phyloP scores from a whole-genome alignment of 306 rosid genomes.

The Malus domestica region DNA sequence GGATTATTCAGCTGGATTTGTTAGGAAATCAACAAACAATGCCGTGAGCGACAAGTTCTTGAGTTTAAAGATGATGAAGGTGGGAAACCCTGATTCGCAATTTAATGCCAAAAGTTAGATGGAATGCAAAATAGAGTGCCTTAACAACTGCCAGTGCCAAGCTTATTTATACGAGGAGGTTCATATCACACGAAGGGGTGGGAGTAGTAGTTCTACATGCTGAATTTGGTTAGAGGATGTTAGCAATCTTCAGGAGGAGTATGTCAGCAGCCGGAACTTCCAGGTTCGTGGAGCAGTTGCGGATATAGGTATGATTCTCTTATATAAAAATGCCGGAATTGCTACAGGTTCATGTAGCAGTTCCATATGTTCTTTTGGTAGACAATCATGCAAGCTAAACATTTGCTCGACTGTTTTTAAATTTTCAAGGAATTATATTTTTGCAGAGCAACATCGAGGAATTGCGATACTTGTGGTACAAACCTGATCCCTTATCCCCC shows the following conservation, averaged over 20 bases:
- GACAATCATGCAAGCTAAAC: neutral
- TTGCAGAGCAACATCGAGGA: constrained; percentile 49
- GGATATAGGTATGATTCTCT: too few relatives aligned
- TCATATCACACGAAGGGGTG: constrained; percentile 2
- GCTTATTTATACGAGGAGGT: constrained; percentile 53
- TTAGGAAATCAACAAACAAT: constrained; percentile 41
- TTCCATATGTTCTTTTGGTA: constrained; percentile 52
- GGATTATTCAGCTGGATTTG: constrained; percentile 61
- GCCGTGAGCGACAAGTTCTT: constrained; percentile 41
- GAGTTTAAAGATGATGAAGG: constrained; percentile 65
- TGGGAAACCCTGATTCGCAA: constrained; percentile 63
- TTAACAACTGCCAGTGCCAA: constrained; percentile 60
- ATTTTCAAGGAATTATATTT: neutral
- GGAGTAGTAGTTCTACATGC: constrained; percentile 36
- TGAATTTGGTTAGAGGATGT: constrained; percentile 76
- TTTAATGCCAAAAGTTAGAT: constrained; percentile 53
- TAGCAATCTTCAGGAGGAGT: constrained; percentile 67
- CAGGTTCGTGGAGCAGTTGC: constrained; percentile 30
- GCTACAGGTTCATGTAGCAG: constrained; percentile 48
- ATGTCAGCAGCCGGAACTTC: constrained; percentile 46
- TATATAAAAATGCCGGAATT: too few relatives aligned
- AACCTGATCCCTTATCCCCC: constrained; percentile 63
- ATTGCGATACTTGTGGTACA: constrained; percentile 67
- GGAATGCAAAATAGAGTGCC: constrained; percentile 64
- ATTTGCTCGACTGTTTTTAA: neutral